Base-by-base conservation (phyloP, 2,329 filamentous ascomycete species). In the Phoma sp. region DNA sequence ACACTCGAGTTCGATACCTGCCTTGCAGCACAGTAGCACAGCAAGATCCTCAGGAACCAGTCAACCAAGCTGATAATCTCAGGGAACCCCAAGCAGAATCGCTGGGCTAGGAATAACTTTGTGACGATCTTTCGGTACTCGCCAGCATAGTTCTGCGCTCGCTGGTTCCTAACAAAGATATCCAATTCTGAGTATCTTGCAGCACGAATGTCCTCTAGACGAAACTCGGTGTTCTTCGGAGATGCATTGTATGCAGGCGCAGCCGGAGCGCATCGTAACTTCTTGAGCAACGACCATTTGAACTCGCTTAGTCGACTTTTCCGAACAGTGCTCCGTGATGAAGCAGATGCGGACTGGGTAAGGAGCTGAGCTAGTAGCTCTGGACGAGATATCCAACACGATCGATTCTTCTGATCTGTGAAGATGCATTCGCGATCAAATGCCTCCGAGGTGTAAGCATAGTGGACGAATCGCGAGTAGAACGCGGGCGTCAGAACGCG, bases 31-130 rank as follows among this genome's bases (percentile, higher is more conserved):
- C 56, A 4, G 62, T 56, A 54, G 38, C 63, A 68, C 82, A 86
- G 18, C 79, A 83, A 1, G 88, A 91, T 0, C 80, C 84, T 43
- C 87, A 95, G 61, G 81, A 87, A 38, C 85, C 90, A 1, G 84
- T 97, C 42, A 83, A 86, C 58, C 90, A 89, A 67, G 88, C 96
- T 61, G 85, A 79, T 51, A 15, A 76, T 29, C 3, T 69, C 69
- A 5, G 73, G 64, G 6, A 77, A 67, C 1, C 77, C 77, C 5
- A 76, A 62, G 3, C 68, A 65, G 20, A 75, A 68, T 2, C 76
- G 64, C 54, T 78, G 71, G 2, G 77, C 78, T 3, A 80, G 56
- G 56, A 80, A 80, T 0, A 77, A 47, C 55, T 76, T 76, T 3
- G 72, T 72, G 9, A 72, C 71, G 5, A 65, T 68, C 30, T 73